These are phyloP conservation scores for Kwoniella bestiolae DNA, from an alignment of 768 basidiomycete genomes.

Conservation along the genomic window DNA sequence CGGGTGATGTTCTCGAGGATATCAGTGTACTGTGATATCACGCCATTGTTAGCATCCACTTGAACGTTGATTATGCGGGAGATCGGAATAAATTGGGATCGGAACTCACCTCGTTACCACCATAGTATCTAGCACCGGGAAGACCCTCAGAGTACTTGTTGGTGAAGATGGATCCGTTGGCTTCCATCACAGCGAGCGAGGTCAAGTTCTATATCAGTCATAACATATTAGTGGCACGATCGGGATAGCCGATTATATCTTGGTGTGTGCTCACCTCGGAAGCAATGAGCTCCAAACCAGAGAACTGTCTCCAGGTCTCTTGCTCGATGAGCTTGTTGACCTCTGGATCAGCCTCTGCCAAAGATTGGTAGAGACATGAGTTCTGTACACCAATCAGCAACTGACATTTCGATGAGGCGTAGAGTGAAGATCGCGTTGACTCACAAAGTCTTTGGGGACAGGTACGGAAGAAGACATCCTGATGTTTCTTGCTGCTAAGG, in stretches of 20 bases:
- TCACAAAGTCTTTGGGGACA: conserved; percentile 59
- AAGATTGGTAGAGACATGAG: conserved; percentile 82
- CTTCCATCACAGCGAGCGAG: conserved; percentile 92
- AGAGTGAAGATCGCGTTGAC: no score
- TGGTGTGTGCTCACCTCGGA: conserved; percentile 72
- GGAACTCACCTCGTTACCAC: conserved; percentile 77
- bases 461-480: conserved; percentile 58
- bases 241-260: conserved; percentile 1
- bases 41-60: conserved; percentile 58
- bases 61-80: background rate
- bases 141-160: conserved; percentile 99
- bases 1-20: conserved; percentile 93
- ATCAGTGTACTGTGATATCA: conserved; percentile 69
- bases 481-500: conserved; percentile 21
- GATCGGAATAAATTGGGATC: background rate
- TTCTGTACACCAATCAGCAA: conserved; percentile 66
- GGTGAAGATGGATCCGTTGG: conserved; percentile 96
- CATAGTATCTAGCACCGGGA: conserved; percentile 94
- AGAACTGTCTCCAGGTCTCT: conserved; percentile 97
- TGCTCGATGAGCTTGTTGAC: conserved; percentile 94
- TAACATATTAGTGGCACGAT: background rate
- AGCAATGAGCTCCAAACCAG: conserved; percentile 96
- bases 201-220: conserved; percentile 79
- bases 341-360: conserved; percentile 90
- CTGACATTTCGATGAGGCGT: no score